These are phyloP conservation scores for Pichia nakasei DNA, from an alignment of 805 yeast species.

Conservation along the genomic window DNA sequence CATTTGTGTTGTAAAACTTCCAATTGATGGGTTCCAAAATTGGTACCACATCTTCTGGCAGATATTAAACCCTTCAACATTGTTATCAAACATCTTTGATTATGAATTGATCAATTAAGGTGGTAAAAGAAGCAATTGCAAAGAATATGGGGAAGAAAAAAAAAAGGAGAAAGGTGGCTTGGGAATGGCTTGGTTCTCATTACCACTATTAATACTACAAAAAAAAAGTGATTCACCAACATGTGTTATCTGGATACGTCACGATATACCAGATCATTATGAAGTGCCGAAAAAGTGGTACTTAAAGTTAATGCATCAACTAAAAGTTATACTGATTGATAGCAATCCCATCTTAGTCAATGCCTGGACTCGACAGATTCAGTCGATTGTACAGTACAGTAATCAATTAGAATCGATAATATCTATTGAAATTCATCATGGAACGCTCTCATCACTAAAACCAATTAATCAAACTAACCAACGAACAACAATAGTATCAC, in stretches of 20 bases:
- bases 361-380: conserved; percentile 5
- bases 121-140: too few relatives aligned
- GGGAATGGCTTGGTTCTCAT: not conserved
- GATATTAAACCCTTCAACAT: conserved; percentile 31
- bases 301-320: not conserved
- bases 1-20: conserved; percentile 32
- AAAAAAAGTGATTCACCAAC: too few relatives aligned
- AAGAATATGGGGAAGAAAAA: too few relatives aligned
- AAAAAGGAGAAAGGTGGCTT: not conserved
- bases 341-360: not conserved
- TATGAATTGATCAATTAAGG: not conserved
- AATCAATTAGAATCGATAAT: not conserved
- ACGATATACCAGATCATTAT: too few relatives aligned
- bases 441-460: not conserved
- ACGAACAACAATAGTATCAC: conserved; percentile 33
- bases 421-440: conserved; percentile 2
- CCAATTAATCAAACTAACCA: not conserved
- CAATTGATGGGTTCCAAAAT: conserved; percentile 32
- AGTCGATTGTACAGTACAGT: not conserved
- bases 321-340: conserved; percentile 3
- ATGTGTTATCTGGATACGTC: too few relatives aligned
- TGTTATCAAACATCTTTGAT: conserved; percentile 19
- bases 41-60: conserved; percentile 34
- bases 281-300: too few relatives aligned
- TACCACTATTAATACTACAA: too few relatives aligned